Evolutionary conservation across 305 asterid genomes (phyloP).

Genomic region (Euphrasia arctica): DNA sequence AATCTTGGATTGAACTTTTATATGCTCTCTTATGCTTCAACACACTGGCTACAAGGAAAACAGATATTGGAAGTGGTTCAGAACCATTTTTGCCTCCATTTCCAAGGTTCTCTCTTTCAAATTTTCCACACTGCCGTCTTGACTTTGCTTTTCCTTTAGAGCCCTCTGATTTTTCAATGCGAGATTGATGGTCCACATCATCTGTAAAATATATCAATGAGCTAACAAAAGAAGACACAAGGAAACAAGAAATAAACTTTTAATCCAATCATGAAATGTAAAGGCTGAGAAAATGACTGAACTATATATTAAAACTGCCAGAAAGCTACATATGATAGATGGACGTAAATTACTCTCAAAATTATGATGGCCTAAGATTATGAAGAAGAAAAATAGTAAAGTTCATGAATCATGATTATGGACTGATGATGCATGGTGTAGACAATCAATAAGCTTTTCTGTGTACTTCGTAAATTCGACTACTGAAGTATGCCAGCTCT

Average conservation of each 20-base stretch:
- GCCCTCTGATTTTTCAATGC: slow-evolving; percentile 49
- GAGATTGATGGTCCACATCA: slow-evolving; percentile 83
- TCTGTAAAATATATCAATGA: slow-evolving; percentile 42
- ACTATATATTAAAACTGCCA: not conserved
- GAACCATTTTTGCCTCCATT: slow-evolving; percentile 41
- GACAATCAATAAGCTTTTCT: slow-evolving; percentile 5
- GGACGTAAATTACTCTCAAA: not conserved
- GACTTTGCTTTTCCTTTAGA: slow-evolving; percentile 64
- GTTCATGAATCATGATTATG: not conserved
- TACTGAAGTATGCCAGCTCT: not conserved
- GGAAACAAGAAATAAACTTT: slow-evolving; percentile 10
- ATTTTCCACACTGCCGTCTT: slow-evolving; percentile 73
- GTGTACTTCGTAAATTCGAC: too few species aligned
- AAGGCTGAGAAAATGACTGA: not conserved
- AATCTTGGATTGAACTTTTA: too few species aligned
- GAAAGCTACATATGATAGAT: not conserved
- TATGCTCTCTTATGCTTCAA: slow-evolving; percentile 61
- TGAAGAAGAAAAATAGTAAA: not conserved
- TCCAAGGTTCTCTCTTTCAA: slow-evolving; percentile 71
- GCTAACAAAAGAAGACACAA: slow-evolving; percentile 8
- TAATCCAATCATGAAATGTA: slow-evolving; percentile 5
- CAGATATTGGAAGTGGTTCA: slow-evolving; percentile 80
- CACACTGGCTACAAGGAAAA: slow-evolving; percentile 94
- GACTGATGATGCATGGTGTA: not conserved
- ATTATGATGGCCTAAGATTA: slow-evolving; percentile 1